Percentiles rank a stretch among this genome's conserved stretches.
Evolutionary conservation across 495 filamentous ascomycete genomes (phyloP).

Genomic region (Talaromyces nanjingensis): DNA sequence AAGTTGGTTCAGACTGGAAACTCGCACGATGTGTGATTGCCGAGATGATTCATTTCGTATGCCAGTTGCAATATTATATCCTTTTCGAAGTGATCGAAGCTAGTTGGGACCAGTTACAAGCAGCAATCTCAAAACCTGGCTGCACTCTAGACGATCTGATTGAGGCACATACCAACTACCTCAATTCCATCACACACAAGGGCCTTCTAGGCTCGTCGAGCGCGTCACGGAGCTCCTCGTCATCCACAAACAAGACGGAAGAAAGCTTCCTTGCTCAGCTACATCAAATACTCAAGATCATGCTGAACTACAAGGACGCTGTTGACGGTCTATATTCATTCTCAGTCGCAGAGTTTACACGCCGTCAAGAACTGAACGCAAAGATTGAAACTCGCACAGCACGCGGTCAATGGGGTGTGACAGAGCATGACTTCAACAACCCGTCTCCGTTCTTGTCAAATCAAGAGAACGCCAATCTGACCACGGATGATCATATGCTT

Average conservation of each 20-base stretch:
- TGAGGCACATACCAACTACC: constrained; percentile 80
- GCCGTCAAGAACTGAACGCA: constrained; percentile 75
- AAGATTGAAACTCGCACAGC: constrained; percentile 59
- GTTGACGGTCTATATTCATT: constrained; percentile 94
- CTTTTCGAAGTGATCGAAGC: constrained; percentile 97
- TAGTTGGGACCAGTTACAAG: constrained; percentile 82
- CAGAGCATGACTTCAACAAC: constrained; percentile 42
- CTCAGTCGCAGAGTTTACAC: constrained; percentile 87
- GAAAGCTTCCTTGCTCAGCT: constrained; percentile 87
- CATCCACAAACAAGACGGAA: constrained; percentile 46
- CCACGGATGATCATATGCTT: constrained; percentile 59
- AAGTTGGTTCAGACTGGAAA: constrained; percentile 82
- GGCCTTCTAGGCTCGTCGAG: constrained; percentile 68
- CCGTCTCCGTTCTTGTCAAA: constrained; percentile 4
- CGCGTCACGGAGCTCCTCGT: constrained; percentile 30
- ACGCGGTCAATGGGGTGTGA: constrained; percentile 55
- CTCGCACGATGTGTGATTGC: constrained; percentile 76
- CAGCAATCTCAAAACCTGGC: constrained; percentile 68
- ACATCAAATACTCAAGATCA: constrained; percentile 84
- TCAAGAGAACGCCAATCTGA: constrained; percentile 17
- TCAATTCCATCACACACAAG: constrained; percentile 92
- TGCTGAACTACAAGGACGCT: constrained; percentile 88
- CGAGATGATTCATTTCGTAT: constrained; percentile 98
- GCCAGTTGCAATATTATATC: constrained; percentile 97
- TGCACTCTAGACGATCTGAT: constrained; percentile 95